Conservation (phyloP, 805 yeast species). For the Pichia sporocuriosa region DNA sequence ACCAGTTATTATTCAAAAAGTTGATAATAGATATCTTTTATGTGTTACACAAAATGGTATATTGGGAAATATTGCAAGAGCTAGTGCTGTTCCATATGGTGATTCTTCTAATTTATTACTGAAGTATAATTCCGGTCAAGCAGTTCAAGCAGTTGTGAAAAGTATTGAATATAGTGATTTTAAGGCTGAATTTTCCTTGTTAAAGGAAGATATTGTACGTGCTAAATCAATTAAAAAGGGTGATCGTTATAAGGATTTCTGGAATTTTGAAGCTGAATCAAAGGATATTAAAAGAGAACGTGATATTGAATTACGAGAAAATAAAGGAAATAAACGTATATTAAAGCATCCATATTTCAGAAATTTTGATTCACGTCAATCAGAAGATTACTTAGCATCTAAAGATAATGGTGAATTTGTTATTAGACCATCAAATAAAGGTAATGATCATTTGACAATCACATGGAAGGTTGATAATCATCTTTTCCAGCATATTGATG, state of each 20-base stretch:
- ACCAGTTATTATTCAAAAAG: constrained; percentile 67
- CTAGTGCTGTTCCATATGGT: constrained; percentile 37
- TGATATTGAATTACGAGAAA: constrained; percentile 56
- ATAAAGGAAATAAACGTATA: constrained; percentile 64
- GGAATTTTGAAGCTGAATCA: constrained; percentile 77
- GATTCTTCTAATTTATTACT: constrained; percentile 35
- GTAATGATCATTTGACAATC: constrained; percentile 79
- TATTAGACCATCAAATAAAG: constrained; percentile 89
- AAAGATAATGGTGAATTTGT: constrained; percentile 87
- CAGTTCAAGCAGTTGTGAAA: constrained; percentile 75
- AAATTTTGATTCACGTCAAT: constrained; percentile 76
- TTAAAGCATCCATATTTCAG: constrained; percentile 89
- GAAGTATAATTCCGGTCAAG: constrained; percentile 59
- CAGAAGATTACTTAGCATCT: constrained; percentile 89
- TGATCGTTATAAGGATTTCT: constrained; percentile 51
- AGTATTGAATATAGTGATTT: constrained; percentile 69
- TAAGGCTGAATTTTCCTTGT: constrained; percentile 65
- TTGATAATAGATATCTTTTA: constrained; percentile 36
- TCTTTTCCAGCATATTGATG: constrained; percentile 85
- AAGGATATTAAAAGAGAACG: constrained; percentile 53
- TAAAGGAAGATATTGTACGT: constrained; percentile 54
- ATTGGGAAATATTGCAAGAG: constrained; percentile 28
- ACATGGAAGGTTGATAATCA: constrained; percentile 96
- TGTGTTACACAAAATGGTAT: constrained; percentile 54
- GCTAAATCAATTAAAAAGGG: constrained; percentile 39